phyloP scores from a whole-genome alignment of 768 basidiomycete species.

The Naganishia vishniacii region DNA sequence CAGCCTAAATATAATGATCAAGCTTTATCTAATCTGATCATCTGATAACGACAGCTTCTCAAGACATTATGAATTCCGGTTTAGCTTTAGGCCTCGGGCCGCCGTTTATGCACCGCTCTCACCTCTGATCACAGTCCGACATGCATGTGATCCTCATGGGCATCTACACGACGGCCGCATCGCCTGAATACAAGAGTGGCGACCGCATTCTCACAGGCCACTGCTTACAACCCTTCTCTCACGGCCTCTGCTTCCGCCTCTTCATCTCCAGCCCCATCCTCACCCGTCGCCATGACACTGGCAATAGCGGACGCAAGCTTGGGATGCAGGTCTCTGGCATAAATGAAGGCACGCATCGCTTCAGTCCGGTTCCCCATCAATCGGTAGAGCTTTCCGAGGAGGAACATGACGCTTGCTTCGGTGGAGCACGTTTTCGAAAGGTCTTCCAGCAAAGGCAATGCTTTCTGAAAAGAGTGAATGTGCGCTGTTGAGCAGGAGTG shows the following conservation, averaged over 20 bases:
- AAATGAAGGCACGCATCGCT: constrained; percentile 76
- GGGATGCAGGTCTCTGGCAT: constrained; percentile 89
- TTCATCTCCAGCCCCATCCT: background rate
- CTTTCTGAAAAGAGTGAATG: constrained; percentile 63
- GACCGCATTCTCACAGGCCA: too few relatives aligned
- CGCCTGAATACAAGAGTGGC: too few relatives aligned
- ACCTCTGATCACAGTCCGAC: too few relatives aligned
- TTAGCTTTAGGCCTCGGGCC: too few relatives aligned
- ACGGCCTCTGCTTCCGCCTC: constrained; percentile 1
- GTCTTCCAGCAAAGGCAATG: constrained; percentile 71
- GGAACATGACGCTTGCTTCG: constrained; percentile 94
- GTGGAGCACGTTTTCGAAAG: constrained; percentile 79
- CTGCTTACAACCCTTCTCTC: constrained; percentile 5
- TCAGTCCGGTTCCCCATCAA: constrained; percentile 70
- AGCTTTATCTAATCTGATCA: too few relatives aligned
- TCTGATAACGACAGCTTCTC: too few relatives aligned
- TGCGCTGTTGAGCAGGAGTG: too few relatives aligned
- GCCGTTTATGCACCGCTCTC: too few relatives aligned
- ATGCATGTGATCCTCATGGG: too few relatives aligned
- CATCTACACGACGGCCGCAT: too few relatives aligned
- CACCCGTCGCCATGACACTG: constrained; percentile 11
- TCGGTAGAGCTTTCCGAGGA: constrained; percentile 86
- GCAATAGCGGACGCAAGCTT: constrained; percentile 67
- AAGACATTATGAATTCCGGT: too few relatives aligned
- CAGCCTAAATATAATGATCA: too few relatives aligned